Conservation (phyloP, 306 rosid genomes). For the Neltuma alba region DNA sequence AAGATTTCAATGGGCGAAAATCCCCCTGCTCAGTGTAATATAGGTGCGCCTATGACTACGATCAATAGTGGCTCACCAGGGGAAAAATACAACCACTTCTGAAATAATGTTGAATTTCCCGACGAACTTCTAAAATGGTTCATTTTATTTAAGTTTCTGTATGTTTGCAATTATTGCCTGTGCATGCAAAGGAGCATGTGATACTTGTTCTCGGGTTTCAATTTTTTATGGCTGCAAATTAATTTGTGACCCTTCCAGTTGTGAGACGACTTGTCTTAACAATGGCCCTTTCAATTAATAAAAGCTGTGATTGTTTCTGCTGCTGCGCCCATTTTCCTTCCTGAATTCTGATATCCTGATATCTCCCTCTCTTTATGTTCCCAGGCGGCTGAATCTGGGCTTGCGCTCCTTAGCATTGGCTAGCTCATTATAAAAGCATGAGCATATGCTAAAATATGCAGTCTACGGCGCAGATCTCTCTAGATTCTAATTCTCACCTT, state of each 20-base stretch:
- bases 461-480: slow-evolving; percentile 46
- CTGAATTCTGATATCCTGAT: not conserved
- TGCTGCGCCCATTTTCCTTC: slow-evolving; percentile 19
- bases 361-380: slow-evolving; percentile 9
- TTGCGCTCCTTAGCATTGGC: not conserved
- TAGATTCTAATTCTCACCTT: slow-evolving; percentile 48
- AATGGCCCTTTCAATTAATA: not conserved
- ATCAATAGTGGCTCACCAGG: too few relatives aligned
- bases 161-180: not conserved
- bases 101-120: too few relatives aligned
- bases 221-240: too few relatives aligned
- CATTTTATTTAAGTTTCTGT: not conserved
- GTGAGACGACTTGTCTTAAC: not conserved
- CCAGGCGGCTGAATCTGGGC: slow-evolving; percentile 32
- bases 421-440: slow-evolving; percentile 20
- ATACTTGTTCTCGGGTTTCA: too few relatives aligned
- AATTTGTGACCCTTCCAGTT: not conserved
- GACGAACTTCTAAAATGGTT: not conserved
- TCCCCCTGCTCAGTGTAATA: too few relatives aligned
- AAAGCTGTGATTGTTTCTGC: slow-evolving; percentile 18
- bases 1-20: too few relatives aligned
- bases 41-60: too few relatives aligned
- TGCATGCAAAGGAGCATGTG: not conserved
- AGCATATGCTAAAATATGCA: slow-evolving; percentile 49
- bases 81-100: too few relatives aligned